phyloP scores from a whole-genome alignment of 495 filamentous ascomycete genomes.

The Tuber brumale region DNA sequence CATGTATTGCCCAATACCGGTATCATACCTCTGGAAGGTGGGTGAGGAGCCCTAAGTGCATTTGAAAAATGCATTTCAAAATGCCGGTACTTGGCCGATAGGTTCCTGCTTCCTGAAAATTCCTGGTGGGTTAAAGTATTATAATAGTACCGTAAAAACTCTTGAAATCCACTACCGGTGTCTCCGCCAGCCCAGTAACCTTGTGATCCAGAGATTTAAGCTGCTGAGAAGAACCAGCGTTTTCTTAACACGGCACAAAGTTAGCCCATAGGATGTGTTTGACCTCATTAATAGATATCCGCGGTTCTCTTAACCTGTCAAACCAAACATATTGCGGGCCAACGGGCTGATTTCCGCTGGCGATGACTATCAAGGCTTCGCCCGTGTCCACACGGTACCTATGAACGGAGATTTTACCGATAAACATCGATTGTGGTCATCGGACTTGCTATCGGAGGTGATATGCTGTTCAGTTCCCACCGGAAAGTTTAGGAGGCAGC shows the following conservation, averaged over 20 bases:
- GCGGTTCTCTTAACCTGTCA: not conserved
- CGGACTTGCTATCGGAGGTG: slow-evolving; percentile 1
- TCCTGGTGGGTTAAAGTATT: not conserved
- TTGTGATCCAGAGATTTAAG: not conserved
- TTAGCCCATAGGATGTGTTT: not conserved
- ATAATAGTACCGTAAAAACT: not conserved
- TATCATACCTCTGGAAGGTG: not conserved
- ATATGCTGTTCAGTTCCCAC: not conserved
- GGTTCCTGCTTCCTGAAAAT: not conserved
- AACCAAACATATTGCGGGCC: not conserved
- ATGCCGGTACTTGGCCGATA: not conserved
- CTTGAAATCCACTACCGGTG: not conserved
- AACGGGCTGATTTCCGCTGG: not conserved
- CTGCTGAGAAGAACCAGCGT: not conserved
- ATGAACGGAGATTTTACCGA: not conserved
- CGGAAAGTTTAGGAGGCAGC: not conserved
- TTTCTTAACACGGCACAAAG: not conserved
- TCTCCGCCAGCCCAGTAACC: not conserved
- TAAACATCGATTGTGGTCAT: not conserved
- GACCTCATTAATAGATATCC: not conserved
- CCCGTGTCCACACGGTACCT: not conserved
- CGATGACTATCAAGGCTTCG: not conserved
- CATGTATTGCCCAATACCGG: not conserved
- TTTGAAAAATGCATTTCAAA: not conserved
- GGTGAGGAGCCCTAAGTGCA: not conserved